phyloP scores from a whole-genome alignment of 2,329 filamentous ascomycete species.

The Aspergillus floridensis region DNA sequence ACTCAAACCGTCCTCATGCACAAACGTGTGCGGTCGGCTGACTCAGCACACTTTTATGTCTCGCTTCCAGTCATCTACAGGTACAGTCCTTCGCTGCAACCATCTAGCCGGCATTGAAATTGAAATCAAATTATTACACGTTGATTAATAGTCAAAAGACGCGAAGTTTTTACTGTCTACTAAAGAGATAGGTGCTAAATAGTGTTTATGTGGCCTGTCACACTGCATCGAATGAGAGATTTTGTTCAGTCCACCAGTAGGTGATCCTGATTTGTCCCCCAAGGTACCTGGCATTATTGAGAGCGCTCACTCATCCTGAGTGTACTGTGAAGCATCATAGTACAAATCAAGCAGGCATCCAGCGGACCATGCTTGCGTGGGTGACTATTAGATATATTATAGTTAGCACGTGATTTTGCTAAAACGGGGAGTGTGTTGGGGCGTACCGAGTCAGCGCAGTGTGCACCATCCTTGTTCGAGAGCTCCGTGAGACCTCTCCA shows the following conservation, averaged over 20 bases:
- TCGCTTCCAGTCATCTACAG: not conserved
- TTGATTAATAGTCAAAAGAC: not conserved
- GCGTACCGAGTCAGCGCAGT: slow-evolving; percentile 82
- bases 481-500: slow-evolving; percentile 94
- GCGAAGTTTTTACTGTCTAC: not conserved
- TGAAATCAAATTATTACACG: too few species aligned
- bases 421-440: not conserved
- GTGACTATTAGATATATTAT: slow-evolving; percentile 57
- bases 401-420: slow-evolving; percentile 13
- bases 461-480: slow-evolving; percentile 82
- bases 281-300: not conserved
- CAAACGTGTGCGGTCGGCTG: slow-evolving; percentile 14
- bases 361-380: slow-evolving; percentile 95
- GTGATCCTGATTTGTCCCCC: not conserved
- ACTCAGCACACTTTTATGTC: slow-evolving; percentile 14
- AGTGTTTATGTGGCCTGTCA: not conserved
- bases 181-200: not conserved
- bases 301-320: not conserved
- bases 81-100: not conserved
- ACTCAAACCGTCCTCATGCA: slow-evolving; percentile 3
- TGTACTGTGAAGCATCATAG: slow-evolving; percentile 70
- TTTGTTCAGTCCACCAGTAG: not conserved
- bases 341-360: slow-evolving; percentile 93
- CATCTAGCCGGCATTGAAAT: not conserved
- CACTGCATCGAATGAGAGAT: not conserved